Conservation (phyloP, 2,329 filamentous ascomycete genomes). For the Aspergillus tubingensis region DNA sequence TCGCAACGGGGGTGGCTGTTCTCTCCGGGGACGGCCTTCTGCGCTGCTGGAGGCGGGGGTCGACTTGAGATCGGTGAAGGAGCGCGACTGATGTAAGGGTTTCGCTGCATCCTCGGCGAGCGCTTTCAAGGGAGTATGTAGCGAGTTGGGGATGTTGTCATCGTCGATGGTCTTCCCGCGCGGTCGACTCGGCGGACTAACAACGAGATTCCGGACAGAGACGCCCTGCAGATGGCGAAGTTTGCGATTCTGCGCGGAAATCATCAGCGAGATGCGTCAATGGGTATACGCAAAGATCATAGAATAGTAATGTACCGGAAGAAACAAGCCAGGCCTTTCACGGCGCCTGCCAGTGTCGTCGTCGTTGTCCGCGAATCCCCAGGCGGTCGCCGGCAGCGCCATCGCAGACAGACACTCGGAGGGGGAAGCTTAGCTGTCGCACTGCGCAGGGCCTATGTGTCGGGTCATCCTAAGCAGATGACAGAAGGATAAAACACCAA, state of each 20-base stretch:
- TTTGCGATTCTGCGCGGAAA: slow-evolving; percentile 69
- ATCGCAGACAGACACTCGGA: slow-evolving; percentile 18
- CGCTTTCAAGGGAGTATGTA: slow-evolving; percentile 69
- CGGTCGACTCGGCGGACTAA: slow-evolving; percentile 56
- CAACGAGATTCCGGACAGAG: slow-evolving; percentile 80
- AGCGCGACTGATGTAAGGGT: slow-evolving; percentile 59
- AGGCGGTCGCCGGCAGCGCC: slow-evolving; percentile 22
- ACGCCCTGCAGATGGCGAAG: slow-evolving; percentile 85
- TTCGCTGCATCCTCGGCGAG: slow-evolving; percentile 53
- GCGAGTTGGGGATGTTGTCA: slow-evolving; percentile 67
- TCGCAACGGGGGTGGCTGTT: slow-evolving; percentile 20
- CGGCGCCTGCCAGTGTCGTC: slow-evolving; percentile 38
- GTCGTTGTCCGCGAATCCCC: slow-evolving; percentile 20
- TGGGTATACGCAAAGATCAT: slow-evolving; percentile 16
- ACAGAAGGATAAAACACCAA: not conserved
- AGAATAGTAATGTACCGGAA: slow-evolving; percentile 43
- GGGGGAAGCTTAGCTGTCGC: slow-evolving; percentile 18
- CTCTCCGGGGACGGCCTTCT: slow-evolving; percentile 15
- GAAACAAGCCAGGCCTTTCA: slow-evolving; percentile 54
- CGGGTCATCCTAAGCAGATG: slow-evolving; percentile 23
- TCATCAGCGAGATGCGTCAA: slow-evolving; percentile 21
- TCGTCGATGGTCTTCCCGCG: slow-evolving; percentile 71
- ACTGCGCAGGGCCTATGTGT: not conserved
- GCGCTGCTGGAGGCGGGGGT: slow-evolving; percentile 8
- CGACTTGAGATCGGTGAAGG: slow-evolving; percentile 56